Percentiles rank a stretch among this genome's conserved stretches.
Evolutionary conservation across 2,329 filamentous ascomycete species (phyloP).

Genomic region (Cercospora citrullina): DNA sequence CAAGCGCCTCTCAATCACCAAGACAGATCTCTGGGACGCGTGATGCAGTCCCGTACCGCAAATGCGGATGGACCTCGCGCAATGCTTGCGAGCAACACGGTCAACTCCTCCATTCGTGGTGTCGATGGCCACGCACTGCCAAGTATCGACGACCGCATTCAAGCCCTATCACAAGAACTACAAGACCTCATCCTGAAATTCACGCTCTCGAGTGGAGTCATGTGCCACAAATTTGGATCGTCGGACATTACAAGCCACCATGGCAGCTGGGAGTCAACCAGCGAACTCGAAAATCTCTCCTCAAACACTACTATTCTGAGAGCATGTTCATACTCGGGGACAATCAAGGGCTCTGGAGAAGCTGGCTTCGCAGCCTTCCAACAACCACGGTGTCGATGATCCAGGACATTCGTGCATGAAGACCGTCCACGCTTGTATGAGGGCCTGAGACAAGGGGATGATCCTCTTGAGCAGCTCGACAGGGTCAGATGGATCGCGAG

Average conservation of each 20-base stretch:
- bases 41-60: no score
- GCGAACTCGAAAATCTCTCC: background rate
- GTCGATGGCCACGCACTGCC: background rate
- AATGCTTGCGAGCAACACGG: no score
- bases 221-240: background rate
- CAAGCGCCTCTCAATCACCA: no score
- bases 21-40: no score
- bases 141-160: background rate
- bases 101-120: no score
- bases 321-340: background rate
- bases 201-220: background rate
- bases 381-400: background rate
- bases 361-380: background rate
- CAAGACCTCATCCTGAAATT: slow-evolving; percentile 5
- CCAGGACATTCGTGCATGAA: background rate
- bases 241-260: background rate
- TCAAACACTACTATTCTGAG: background rate
- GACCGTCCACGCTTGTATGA: no score
- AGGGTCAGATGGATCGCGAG: no score
- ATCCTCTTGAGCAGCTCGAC: no score
- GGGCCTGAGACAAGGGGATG: no score
- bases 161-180: slow-evolving; percentile 10
- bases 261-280: background rate
- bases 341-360: background rate
- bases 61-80: no score